Base-by-base conservation (phyloP, 306 rosid species). In the Coriaria nepalensis region DNA sequence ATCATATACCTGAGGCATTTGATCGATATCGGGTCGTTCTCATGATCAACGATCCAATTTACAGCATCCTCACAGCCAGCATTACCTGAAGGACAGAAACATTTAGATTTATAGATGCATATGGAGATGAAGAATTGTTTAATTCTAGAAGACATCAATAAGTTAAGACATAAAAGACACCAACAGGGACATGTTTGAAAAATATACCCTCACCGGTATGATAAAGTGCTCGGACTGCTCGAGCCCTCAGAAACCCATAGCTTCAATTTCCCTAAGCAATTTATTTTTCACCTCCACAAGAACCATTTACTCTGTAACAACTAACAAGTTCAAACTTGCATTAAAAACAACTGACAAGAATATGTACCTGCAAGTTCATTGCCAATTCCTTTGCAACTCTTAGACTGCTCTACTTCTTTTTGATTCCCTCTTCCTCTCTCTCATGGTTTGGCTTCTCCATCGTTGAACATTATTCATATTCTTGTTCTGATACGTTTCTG, bases 1-100 rank as follows among this genome's bases (percentile, higher is more conserved):
- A 20, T 20, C 29, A 49, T 57, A 57, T 76, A 86, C 96, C 83
- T 53, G 44, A 35, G 93, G 86, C 58, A 74, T 66, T 71, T 79
- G 73, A 71, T 77, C 82, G 51, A 87, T 77, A 29, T 77, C 71
- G 67, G 56, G 63, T 82, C 96, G 52, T 71, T 80, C 59, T 73
- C 86, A 52, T 87, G 96, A 53, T 77, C 78, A 54, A 82, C 0
- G 2, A 79, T 73, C 96, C 96, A 87, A 52, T 65, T 60, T 63
- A 87, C 55, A 39, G 92, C 78, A 36, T 64, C 84, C 62, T 62
- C 92, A 62, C 69, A 13, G 76, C 63, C 66, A 41, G 49, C 53
- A 66, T 82, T 87, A 1, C 84, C 96, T 87, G 62, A 51, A 62
- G 40, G 43, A 55, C 11, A 49, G 10, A 49, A 10, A 5, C 11